Evolutionary conservation across 352 stramenopile species (phyloP).

Genomic region (Phytophthora lateralis): DNA sequence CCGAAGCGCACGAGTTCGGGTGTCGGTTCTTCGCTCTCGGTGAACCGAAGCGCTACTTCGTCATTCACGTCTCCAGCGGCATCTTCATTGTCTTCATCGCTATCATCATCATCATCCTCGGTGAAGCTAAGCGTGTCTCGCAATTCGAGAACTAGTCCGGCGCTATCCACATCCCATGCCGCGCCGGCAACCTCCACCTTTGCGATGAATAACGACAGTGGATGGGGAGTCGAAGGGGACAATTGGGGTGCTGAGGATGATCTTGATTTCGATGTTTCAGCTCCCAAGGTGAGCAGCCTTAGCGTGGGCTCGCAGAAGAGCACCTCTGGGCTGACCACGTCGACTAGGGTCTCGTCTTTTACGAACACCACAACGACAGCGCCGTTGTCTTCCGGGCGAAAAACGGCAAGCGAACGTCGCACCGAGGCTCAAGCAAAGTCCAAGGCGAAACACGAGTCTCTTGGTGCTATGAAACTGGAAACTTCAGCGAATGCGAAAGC

Average conservation of each 20-base stretch:
- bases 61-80: slow-evolving; percentile 33
- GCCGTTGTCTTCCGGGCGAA: slow-evolving; percentile 30
- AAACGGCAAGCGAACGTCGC: slow-evolving; percentile 57
- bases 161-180: slow-evolving; percentile 13
- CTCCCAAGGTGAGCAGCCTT: slow-evolving; percentile 24
- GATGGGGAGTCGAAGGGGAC: slow-evolving; percentile 59
- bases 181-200: slow-evolving; percentile 26
- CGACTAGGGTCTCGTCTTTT: slow-evolving; percentile 20
- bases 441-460: slow-evolving; percentile 58
- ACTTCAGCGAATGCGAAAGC: slow-evolving; percentile 43
- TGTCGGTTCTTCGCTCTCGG: slow-evolving; percentile 38
- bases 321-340: slow-evolving; percentile 17
- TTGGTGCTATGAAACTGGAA: slow-evolving; percentile 69
- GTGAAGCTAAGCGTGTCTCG: slow-evolving; percentile 65
- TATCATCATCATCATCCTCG: slow-evolving; percentile 46
- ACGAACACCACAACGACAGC: slow-evolving; percentile 12
- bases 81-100: slow-evolving; percentile 32
- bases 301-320: slow-evolving; percentile 24
- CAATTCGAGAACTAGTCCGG: slow-evolving; percentile 1
- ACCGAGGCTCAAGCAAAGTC: slow-evolving; percentile 68
- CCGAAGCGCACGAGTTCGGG: slow-evolving; percentile 36
- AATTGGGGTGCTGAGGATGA: slow-evolving; percentile 71
- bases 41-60: slow-evolving; percentile 23
- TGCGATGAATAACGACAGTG: slow-evolving; percentile 43
- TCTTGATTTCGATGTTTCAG: slow-evolving; percentile 35